Conservation (phyloP, 2,329 filamentous ascomycete species). For the Curvularia sp. region DNA sequence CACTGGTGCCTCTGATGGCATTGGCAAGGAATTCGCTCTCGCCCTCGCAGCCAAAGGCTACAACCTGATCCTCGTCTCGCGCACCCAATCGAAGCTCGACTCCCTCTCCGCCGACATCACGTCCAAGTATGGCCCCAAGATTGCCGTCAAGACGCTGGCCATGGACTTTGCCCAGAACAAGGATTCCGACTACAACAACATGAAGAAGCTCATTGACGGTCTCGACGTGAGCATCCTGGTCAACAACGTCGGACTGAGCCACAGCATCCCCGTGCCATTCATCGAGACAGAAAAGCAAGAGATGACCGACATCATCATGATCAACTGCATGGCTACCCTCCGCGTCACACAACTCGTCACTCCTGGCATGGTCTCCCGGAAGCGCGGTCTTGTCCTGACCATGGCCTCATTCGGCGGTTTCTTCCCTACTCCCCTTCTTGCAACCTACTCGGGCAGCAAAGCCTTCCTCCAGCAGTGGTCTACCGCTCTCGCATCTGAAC, state of each 20-base stretch:
- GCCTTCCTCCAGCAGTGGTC: slow-evolving; percentile 98
- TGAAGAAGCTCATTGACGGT: slow-evolving; percentile 71
- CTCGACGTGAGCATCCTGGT: slow-evolving; percentile 86
- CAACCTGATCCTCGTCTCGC: slow-evolving; percentile 93
- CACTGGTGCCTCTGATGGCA: slow-evolving; percentile 93
- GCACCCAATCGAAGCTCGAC: slow-evolving; percentile 90
- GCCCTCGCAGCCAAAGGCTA: slow-evolving; percentile 91
- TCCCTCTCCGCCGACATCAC: slow-evolving; percentile 77
- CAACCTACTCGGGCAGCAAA: slow-evolving; percentile 97
- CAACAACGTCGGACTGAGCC: slow-evolving; percentile 97
- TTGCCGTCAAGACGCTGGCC: slow-evolving; percentile 78
- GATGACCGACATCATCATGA: slow-evolving; percentile 87
- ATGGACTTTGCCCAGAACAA: slow-evolving; percentile 91
- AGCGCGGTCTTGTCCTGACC: slow-evolving; percentile 87
- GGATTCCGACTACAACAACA: slow-evolving; percentile 77
- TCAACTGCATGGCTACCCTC: slow-evolving; percentile 93
- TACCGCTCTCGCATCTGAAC: slow-evolving; percentile 80
- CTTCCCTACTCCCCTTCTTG: slow-evolving; percentile 87
- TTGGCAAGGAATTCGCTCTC: slow-evolving; percentile 93
- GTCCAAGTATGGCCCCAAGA: slow-evolving; percentile 66
- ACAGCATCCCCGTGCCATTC: slow-evolving; percentile 91
- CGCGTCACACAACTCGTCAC: slow-evolving; percentile 85
- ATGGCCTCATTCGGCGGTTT: slow-evolving; percentile 98
- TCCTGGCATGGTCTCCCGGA: slow-evolving; percentile 82
- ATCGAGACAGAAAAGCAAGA: slow-evolving; percentile 78